These are phyloP conservation scores for Fusarium sp. DNA, from an alignment of 2,329 filamentous ascomycete genomes.

Conservation along the genomic window DNA sequence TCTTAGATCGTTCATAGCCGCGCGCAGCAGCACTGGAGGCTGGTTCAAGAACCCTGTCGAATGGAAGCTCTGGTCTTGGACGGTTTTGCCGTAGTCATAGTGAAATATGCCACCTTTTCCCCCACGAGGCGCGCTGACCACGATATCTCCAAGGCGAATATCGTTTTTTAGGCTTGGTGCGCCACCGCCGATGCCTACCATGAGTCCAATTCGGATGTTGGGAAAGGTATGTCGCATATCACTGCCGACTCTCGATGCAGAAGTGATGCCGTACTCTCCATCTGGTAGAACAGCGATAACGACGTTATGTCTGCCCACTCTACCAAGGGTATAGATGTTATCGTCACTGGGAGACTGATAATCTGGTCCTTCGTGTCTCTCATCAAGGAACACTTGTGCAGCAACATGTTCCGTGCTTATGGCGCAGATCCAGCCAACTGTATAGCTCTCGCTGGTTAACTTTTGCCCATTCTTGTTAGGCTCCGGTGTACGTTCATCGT, in stretches of 20 bases:
- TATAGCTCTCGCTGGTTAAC: neutral
- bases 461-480: neutral
- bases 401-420: neutral
- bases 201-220: neutral
- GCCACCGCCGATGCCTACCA: slow-evolving; percentile 13
- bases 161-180: neutral
- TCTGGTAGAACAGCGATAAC: neutral
- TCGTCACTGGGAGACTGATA: neutral
- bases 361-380: neutral
- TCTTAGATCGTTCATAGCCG: neutral
- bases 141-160: neutral
- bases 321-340: slow-evolving; percentile 5
- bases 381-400: neutral
- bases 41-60: neutral
- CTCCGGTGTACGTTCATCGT: neutral
- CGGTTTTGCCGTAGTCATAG: neutral
- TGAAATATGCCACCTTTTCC: neutral
- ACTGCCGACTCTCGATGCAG: neutral
- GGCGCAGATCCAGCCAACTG: neutral
- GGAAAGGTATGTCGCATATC: slow-evolving; percentile 5
- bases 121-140: neutral
- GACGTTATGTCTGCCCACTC: neutral
- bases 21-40: neutral
- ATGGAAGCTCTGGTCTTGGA: neutral
- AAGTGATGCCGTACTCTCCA: neutral